Evolutionary conservation across 2,329 filamentous ascomycete species (phyloP), one percentile per base, ranked within the genome.

Genomic region (Xylariaceae sp.): DNA sequence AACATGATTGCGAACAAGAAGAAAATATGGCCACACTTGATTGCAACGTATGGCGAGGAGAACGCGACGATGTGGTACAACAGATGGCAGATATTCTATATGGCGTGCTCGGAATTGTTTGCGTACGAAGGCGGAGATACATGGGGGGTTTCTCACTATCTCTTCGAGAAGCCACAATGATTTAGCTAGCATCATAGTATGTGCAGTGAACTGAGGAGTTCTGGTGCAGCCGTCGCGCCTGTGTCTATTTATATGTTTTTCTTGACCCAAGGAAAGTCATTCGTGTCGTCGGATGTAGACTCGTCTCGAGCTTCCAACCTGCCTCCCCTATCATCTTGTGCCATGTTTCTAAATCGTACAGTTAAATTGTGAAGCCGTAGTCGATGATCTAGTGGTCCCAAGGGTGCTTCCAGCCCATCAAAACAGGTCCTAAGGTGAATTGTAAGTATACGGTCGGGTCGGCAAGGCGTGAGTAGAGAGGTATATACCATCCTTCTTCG

Each of bases 341-440:
- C 16, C 19, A 5, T 14, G 11, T 41, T 16, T 3, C 16, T 12
- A 35, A 17, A 35, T 40, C n/a, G 19, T 29, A 42, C 16, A 43
- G 11, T 19, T 32, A 38, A n/a, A 32, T 46, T 36, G 27, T 35
- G 21, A 19, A 10, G 32, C 17, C 19, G 6, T 19, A 23, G n/a
- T 16, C 27, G 42, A 16, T 40, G 53, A 48, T 69, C 78, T 75
- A 95, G 72, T 95, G 90, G 59, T 96, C 91, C 89, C 90, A 96
- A 55, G 90, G 93, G 70, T 97, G 93, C 75, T 90, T 96, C 86
- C 83, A 89, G 67, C 93, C 93, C 60, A 98, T 67, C 54, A 97
- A 74, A 44, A 83, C 92, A 20, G 92, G 78, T 45, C 80, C 80
- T 83, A 51, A 5, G 34, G 27, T 10, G 19, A 35, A 7, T 44